Evolutionary conservation across 129 eudicot genomes (phyloP).

Genomic region (Smallanthus sonchifolius): DNA sequence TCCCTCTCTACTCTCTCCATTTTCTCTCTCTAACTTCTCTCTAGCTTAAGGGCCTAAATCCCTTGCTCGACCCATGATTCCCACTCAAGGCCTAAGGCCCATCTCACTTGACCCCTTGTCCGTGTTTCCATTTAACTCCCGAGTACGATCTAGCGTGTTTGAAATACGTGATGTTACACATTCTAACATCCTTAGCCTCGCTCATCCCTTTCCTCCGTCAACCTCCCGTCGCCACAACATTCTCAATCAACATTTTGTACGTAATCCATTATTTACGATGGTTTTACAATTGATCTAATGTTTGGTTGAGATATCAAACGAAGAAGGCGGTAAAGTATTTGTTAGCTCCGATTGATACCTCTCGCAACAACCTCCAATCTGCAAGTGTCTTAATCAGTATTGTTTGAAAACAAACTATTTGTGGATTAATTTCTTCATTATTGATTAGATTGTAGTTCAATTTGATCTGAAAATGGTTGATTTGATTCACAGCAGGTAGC

Average conservation of each 20-base stretch:
- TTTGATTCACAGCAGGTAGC: slow-evolving; percentile 35
- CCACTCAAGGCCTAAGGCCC: too few relatives aligned
- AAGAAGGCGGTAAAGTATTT: slow-evolving; percentile 77
- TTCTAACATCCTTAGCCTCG: slow-evolving; percentile 41
- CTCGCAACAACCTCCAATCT: slow-evolving; percentile 64
- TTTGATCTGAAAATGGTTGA: neutral
- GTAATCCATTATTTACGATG: neutral
- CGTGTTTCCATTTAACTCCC: too few relatives aligned
- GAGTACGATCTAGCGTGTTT: too few relatives aligned
- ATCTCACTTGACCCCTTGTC: too few relatives aligned
- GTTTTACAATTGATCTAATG: neutral
- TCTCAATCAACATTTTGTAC: slow-evolving; percentile 76
- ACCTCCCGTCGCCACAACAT: slow-evolving; percentile 50
- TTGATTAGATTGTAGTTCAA: neutral
- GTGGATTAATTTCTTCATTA: neutral
- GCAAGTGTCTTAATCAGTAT: slow-evolving; percentile 63
- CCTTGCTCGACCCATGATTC: too few relatives aligned
- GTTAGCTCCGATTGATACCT: slow-evolving; percentile 86
- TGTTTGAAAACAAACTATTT: neutral
- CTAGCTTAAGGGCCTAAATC: too few relatives aligned
- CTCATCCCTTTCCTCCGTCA: slow-evolving; percentile 39
- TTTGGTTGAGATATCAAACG: slow-evolving; percentile 92
- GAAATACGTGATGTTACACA: too few relatives aligned
- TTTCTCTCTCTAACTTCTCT: too few relatives aligned
- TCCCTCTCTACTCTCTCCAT: too few relatives aligned